These are phyloP conservation scores for Sextonia rubra DNA, from an alignment of 164 flowering plant species.

Conservation along the genomic window DNA sequence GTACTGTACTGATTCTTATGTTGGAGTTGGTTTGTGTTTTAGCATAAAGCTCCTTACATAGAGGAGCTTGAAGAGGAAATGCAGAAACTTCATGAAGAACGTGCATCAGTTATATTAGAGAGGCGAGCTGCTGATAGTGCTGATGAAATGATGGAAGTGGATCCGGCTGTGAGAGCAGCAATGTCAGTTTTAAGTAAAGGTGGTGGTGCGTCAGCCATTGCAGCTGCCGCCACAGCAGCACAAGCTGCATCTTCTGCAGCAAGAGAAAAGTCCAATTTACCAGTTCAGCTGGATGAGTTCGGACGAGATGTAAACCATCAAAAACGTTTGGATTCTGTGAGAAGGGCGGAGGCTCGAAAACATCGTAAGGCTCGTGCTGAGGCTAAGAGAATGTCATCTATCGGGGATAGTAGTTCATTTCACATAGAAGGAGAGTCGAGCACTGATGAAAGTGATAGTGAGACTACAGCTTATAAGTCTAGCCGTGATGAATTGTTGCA, in stretches of 20 bases:
- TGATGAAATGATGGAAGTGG: constrained; percentile 87
- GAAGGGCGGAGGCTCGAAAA: constrained; percentile 70
- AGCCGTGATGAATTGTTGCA: constrained; percentile 54
- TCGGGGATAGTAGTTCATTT: constrained; percentile 36
- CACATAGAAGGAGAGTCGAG: constrained; percentile 90
- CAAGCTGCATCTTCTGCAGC: constrained; percentile 52
- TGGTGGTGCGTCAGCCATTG: constrained; percentile 38
- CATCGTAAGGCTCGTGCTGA: constrained; percentile 55
- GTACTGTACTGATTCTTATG: background rate
- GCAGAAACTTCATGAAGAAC: constrained; percentile 80
- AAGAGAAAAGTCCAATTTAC: constrained; percentile 46
- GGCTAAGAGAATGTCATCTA: constrained; percentile 44
- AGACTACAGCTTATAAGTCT: constrained; percentile 61
- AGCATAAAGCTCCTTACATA: constrained; percentile 87
- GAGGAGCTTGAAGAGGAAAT: constrained; percentile 95
- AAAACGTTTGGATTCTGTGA: constrained; percentile 63
- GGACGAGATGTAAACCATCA: constrained; percentile 85
- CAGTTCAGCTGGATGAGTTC: constrained; percentile 75
- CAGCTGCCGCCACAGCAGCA: constrained; percentile 61
- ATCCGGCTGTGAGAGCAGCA: constrained; percentile 74
- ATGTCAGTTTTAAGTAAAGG: constrained; percentile 49
- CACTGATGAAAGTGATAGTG: constrained; percentile 96
- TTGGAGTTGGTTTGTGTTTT: constrained; percentile 13
- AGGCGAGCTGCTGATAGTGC: constrained; percentile 71
- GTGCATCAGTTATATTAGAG: constrained; percentile 65